These are phyloP conservation scores for Lablab purpureus DNA, from an alignment of 306 rosid species.

Conservation along the genomic window DNA sequence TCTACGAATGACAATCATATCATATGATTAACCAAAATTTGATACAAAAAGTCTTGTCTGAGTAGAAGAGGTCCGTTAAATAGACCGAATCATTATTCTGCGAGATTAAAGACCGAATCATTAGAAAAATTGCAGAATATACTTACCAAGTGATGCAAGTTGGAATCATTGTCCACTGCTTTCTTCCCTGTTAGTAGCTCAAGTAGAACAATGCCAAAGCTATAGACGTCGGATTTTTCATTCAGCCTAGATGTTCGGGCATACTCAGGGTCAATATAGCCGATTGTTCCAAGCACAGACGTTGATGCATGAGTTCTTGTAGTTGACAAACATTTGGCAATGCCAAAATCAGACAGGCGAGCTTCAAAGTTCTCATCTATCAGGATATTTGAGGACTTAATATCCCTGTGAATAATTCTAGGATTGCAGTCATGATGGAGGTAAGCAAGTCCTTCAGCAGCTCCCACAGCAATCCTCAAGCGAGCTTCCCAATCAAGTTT, in stretches of 20 bases:
- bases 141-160: slow-evolving; percentile 14
- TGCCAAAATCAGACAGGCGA: slow-evolving; percentile 26
- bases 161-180: slow-evolving; percentile 23
- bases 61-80: neutral
- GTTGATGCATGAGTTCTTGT: slow-evolving; percentile 29
- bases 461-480: slow-evolving; percentile 24
- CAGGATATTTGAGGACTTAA: slow-evolving; percentile 27
- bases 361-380: slow-evolving; percentile 31
- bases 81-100: too few relatives aligned
- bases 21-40: neutral
- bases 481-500: slow-evolving; percentile 36
- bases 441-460: slow-evolving; percentile 35
- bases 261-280: slow-evolving; percentile 31
- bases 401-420: slow-evolving; percentile 23
- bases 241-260: slow-evolving; percentile 29
- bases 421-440: slow-evolving; percentile 32
- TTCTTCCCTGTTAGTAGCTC: slow-evolving; percentile 27
- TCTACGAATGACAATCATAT: neutral
- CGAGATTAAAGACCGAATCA: neutral
- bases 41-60: neutral
- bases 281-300: slow-evolving; percentile 14
- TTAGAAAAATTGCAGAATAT: neutral
- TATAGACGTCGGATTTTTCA: slow-evolving; percentile 34
- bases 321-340: slow-evolving; percentile 21
- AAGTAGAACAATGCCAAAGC: slow-evolving; percentile 32